Base-by-base conservation (phyloP, 139 green algal genomes). In the Micromonas pusilla region DNA sequence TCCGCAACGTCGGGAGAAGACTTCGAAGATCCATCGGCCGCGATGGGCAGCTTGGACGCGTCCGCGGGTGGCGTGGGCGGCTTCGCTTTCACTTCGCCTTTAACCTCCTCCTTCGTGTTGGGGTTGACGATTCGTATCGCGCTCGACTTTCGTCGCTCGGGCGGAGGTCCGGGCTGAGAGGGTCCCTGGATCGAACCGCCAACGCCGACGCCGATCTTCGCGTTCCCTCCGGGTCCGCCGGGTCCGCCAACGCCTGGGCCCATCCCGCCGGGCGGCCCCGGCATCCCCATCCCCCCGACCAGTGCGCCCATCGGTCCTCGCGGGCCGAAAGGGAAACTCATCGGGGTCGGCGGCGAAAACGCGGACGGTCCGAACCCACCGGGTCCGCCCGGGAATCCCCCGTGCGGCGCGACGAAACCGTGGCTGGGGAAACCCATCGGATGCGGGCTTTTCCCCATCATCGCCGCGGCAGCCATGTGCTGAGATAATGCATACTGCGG, bases 121-220 rank as follows among this genome's bases (percentile, higher is more conserved):
- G 68, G 68, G 37, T 75, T 62, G 3, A 75, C 37, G 53, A 75
- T 75, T n/a, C 53, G 52, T 34, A 75, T 75, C 37, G 68, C 37
- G 25, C 53, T 75, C 19, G 34, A 34, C 31, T 70, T 34, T 70
- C 26, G 28, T 21, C 28, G 20, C 68, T 16, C 21, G 34, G 37
- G n/a, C 37, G 31, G 23, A 16, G 53, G 34, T 36, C 34, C 26
- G 1, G 68, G 36, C 9, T 16, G 45, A 16, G 45, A 9, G 45
- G 45, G 45, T 9, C 45, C 45, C 9, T 57, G 45, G 45, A 16
- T 1, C 68, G 36, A 34, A 4, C 66, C 32, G 1, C 16, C 66
- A 54, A 23, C 6, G 31, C 66, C 36, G 6, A 1, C 68, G 36
- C 20, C 68, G 2, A 0, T 39, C 16, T 52, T 52, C 19, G 13